Conservation (phyloP, 305 asterid species). For the Ajuga reptans region DNA sequence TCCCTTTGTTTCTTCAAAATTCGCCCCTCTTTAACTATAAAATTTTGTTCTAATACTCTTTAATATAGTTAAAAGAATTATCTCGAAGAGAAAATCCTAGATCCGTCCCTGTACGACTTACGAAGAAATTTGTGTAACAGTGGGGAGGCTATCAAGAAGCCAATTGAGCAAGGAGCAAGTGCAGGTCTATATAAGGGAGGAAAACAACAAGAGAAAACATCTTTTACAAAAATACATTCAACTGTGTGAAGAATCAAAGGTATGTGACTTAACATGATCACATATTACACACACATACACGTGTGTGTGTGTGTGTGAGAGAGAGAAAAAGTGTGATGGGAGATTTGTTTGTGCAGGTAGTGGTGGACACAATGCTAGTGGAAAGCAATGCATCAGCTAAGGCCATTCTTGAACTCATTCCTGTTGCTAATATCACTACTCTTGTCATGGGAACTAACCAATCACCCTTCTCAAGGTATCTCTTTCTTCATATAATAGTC, state of each 20-base stretch:
- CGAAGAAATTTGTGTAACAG: constrained; percentile 27
- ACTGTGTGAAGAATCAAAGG: constrained; percentile 61
- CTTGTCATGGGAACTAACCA: constrained; percentile 61
- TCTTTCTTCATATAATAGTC: background rate
- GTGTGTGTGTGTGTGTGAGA: background rate
- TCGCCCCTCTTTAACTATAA: no score
- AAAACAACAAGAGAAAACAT: constrained; percentile 51
- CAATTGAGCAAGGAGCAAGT: constrained; percentile 59
- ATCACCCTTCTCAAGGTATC: constrained; percentile 47
- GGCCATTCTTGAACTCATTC: constrained; percentile 60
- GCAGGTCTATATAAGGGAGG: constrained; percentile 53
- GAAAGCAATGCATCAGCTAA: constrained; percentile 66
- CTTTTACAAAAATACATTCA: constrained; percentile 56
- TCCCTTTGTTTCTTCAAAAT: no score
- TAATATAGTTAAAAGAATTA: no score
- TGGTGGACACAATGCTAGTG: constrained; percentile 68
- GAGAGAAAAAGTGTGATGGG: background rate
- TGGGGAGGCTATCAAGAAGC: constrained; percentile 69
- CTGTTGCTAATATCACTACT: constrained; percentile 44
- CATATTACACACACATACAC: no score
- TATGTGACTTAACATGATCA: constrained; percentile 4
- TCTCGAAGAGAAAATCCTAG: no score
- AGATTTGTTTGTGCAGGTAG: constrained; percentile 38
- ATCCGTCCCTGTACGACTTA: no score
- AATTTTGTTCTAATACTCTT: no score